Evolutionary conservation across 1,284 basidiomycete species (phyloP).

Genomic region (Stereum hirsutum): DNA sequence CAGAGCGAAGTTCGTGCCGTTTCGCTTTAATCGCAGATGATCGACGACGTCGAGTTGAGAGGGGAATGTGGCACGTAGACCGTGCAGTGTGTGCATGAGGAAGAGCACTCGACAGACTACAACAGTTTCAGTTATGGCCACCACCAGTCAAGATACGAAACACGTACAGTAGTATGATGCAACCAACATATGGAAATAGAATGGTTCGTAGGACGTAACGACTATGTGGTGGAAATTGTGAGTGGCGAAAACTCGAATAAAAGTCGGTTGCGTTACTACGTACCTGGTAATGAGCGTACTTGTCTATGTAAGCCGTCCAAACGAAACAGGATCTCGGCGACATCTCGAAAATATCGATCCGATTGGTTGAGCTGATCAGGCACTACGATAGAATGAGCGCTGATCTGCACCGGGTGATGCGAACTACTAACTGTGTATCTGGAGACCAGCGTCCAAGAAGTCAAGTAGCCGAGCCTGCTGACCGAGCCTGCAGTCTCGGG

Average conservation of each 20-base stretch:
- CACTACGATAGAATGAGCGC: too few relatives aligned
- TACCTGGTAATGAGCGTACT: constrained; percentile 29
- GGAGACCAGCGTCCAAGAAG: constrained; percentile 10
- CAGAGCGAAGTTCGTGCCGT: constrained; percentile 19
- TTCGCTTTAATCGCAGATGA: constrained; percentile 24
- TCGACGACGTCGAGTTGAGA: not conserved
- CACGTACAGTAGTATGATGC: constrained; percentile 27
- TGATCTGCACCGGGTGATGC: too few relatives aligned
- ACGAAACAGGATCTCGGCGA: constrained; percentile 13
- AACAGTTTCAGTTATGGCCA: too few relatives aligned
- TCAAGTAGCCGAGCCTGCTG: constrained; percentile 8
- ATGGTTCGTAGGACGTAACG: constrained; percentile 27
- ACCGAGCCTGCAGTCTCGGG: not conserved
- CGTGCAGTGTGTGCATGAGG: constrained; percentile 27
- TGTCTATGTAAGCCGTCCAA: constrained; percentile 28
- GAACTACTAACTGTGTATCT: constrained; percentile 6
- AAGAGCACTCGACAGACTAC: constrained; percentile 28
- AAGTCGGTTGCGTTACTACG: constrained; percentile 5
- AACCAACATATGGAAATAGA: constrained; percentile 29
- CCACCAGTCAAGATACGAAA: too few relatives aligned
- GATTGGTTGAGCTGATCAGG: not conserved
- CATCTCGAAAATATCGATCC: constrained; percentile 7
- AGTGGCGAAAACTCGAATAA: not conserved
- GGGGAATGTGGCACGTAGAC: constrained; percentile 18
- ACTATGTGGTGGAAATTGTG: constrained; percentile 18